These are phyloP conservation scores for Blastobotrys americana DNA, from an alignment of 805 yeast genomes.

Conservation along the genomic window DNA sequence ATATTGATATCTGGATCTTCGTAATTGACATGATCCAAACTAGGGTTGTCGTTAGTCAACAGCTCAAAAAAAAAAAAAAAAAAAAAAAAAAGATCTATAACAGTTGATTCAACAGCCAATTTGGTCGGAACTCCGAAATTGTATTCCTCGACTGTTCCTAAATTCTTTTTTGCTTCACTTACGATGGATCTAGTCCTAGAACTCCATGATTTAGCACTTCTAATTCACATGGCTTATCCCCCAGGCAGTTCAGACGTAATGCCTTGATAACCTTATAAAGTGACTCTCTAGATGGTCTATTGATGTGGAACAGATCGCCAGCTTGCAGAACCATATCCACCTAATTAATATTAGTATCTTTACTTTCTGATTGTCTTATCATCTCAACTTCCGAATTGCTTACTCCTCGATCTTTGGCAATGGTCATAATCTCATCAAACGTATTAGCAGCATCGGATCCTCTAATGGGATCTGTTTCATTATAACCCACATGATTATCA, in stretches of 20 bases:
- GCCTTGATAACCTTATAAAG: constrained; percentile 74
- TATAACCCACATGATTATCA: constrained; percentile 93
- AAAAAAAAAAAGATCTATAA: neutral
- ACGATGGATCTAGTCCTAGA: constrained; percentile 45
- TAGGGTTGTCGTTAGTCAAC: too few relatives aligned
- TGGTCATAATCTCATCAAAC: constrained; percentile 69
- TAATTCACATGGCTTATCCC: constrained; percentile 80
- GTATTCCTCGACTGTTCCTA: neutral
- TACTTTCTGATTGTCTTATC: too few relatives aligned
- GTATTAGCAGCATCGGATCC: constrained; percentile 88
- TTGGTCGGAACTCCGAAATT: too few relatives aligned
- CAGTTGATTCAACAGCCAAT: too few relatives aligned
- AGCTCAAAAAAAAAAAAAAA: too few relatives aligned
- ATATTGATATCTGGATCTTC: constrained; percentile 88
- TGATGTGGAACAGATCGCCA: constrained; percentile 88
- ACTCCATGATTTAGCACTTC: constrained; percentile 77
- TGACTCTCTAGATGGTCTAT: constrained; percentile 82
- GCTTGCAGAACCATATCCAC: constrained; percentile 84
- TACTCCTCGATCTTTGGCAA: constrained; percentile 63
- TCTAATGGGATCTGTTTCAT: constrained; percentile 80
- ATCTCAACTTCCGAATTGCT: too few relatives aligned
- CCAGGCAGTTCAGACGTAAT: constrained; percentile 65
- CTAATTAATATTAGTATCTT: constrained; percentile 6
- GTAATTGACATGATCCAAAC: constrained; percentile 63
- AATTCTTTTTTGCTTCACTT: constrained; percentile 4